Base-by-base conservation (phyloP, 2,329 filamentous ascomycete genomes). In the Tricladium varicosporioides region DNA sequence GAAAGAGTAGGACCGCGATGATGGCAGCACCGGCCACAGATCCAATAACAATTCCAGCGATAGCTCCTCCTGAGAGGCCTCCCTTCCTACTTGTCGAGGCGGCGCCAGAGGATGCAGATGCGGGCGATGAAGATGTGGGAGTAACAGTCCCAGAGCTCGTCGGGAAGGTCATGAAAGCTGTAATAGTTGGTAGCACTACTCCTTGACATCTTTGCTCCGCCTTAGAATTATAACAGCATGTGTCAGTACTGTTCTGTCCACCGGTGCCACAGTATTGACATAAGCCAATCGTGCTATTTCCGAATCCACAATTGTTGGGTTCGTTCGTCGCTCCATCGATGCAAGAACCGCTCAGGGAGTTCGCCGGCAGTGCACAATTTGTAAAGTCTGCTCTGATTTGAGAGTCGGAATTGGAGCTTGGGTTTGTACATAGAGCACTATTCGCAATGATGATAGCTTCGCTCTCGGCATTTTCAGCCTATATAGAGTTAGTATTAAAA, bases 351-450 rank as follows among this genome's bases (percentile, higher is more conserved):
- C 86, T 88, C 33, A 99, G 80, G 0, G 94, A 87, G 59, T 88
- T 79, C n/a, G 87, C 84, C 8, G 94, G 92, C 43, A 93, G 78
- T 9, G 91, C 85, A 71, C 94, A 99, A 63, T 91, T 90, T 14
- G 89, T 89, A 70, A 97, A 97, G 72, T 99, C 94, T 51, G 94
- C 89, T 66, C 92, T 83, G 62, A 99, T 93, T 67, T 96, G 84
- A 54, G 82, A 79, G 66, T 87, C 81, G 50, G 90, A 86, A 70
- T 89, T 82, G 53, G 74, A 73, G 54, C 80, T 81, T 7, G 88
- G 81, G 43, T 80, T 84, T 3, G 84, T 79, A 73, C 94, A 99
- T 18, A 96, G 79, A 14, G 81, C 75, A 42, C 78, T 79, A 71
- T 95, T 89, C 5, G 89, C 84, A 27, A 89, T 82, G 60, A 99